Base-by-base conservation (phyloP, 2,329 filamentous ascomycete genomes). In the Cytospora schulzeri region DNA sequence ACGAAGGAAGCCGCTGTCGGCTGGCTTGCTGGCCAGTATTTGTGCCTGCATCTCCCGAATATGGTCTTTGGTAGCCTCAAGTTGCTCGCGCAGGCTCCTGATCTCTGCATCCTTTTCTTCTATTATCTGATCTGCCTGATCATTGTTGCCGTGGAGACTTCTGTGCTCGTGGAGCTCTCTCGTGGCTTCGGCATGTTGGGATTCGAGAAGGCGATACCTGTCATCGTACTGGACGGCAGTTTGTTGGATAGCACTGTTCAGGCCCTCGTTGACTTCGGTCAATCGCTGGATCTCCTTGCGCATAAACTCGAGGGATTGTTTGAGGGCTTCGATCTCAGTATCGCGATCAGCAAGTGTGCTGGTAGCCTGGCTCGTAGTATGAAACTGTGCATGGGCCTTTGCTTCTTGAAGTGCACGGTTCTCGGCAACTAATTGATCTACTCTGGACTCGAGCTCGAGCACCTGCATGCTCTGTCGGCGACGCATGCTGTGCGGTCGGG, bases 391-490 rank as follows among this genome's bases (percentile, higher is more conserved):
- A 57, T 86, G 85, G 60, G 83, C 77, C 70, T 89, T 89, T 54
- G 91, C 89, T 57, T 93, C 89, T 70, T 87, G 83, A 31, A 99
- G 87, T 67, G 87, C 80, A 63, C 89, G 88, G 74, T 98, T 98
- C 76, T 99, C 94, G 26, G 89, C 88, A 50, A 90, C 82, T 69
- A 99, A 83, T 76, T 94, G 90, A 71, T 97, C 92, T 71, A 99
- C 85, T 72, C 86, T 88, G 66, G 86, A 83, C 81, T 98, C 93
- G 74, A 99, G 88, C 72, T 99, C 94, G 67, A 98, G 88, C 62
- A 94, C 88, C 79, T 98, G 94, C 89, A 98, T 94, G 83, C 94
- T 98, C 79, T 97, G 95, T 74, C 94, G 91, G 75, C 94, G 93
- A 72, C 94, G 93, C 86, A 99, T 91, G 82, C 93, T 97, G 74